Base-by-base conservation (phyloP, 805 yeast genomes). In the Danielia oregonensis region DNA sequence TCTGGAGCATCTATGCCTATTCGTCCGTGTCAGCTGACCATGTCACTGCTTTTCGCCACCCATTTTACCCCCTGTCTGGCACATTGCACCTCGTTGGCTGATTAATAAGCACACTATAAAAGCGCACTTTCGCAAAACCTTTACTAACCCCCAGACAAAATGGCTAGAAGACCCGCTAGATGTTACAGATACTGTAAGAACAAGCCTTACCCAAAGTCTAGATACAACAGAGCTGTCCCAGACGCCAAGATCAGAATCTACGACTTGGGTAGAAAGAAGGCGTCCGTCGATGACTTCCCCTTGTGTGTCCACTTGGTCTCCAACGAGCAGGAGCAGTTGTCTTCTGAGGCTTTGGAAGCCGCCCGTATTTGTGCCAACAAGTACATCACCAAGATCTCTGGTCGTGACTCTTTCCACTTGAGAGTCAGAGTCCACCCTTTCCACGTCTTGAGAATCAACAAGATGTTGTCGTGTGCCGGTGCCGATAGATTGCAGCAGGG, bases 381-480 rank as follows among this genome's bases (percentile, higher is more conserved):
- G 79, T 93, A 93, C 82, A 84, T 93, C 73, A 91, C 97, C 80
- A 93, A 78, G 75, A 70, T 86, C 59, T 84, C 96, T 54, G 98
- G 98, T 71, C 87, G 97, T 84, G 98, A 93, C 65, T 78, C 97
- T 61, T 93, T 93, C 98, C 98, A 93, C 80, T 79, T 93, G 80
- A 88, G 98, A 79, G 87, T 93, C 74, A 89, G 98, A 79, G 97
- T 89, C 66, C 98, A 93, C 77, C 98, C 98, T 61, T 93, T 86
- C 97, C 98, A 93, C 82, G 98, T 93, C 58, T 82, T 93, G 73
- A 85, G 98, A 78, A 93, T 93, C 81, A 93, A 93, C 93, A 93
- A 93, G 87, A 93, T 93, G 98, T 88, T 93, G 96, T 93, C 98
- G 68, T 93, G 98, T 82, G 98, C 98, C 79, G 98, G 98, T 86